These are phyloP conservation scores for Tricharina praecox DNA, from an alignment of 495 filamentous ascomycete genomes.

Conservation along the genomic window DNA sequence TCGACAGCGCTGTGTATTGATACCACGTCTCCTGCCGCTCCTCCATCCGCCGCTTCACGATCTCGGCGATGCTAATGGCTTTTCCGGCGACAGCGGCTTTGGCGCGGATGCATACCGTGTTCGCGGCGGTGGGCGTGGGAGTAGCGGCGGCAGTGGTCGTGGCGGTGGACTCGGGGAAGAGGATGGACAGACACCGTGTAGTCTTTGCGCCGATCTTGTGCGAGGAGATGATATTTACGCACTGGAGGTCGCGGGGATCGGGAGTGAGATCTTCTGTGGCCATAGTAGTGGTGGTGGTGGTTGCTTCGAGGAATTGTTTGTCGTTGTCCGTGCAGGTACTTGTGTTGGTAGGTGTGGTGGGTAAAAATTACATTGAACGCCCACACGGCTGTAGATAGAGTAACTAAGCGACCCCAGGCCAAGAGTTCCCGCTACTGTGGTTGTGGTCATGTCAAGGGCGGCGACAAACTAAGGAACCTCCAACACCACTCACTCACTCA, in stretches of 20 bases:
- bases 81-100: constrained; percentile 39
- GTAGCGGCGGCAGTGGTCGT: no score
- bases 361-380: no score
- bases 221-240: constrained; percentile 16
- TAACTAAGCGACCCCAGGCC: no score
- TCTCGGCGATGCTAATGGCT: constrained; percentile 46
- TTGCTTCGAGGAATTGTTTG: no score
- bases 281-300: no score
- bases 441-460: no score
- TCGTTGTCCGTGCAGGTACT: no score
- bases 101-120: constrained; percentile 24
- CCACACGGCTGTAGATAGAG: no score
- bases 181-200: constrained; percentile 18
- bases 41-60: constrained; percentile 42
- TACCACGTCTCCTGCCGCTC: constrained; percentile 38
- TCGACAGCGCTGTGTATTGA: constrained; percentile 35
- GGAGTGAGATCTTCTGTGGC: neutral
- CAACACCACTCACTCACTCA: no score
- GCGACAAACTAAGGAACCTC: no score
- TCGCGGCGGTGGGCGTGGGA: constrained; percentile 20
- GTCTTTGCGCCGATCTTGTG: constrained; percentile 19
- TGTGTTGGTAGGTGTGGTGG: no score
- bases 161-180: constrained; percentile 11
- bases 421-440: no score
- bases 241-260: constrained; percentile 26